Percentiles rank a stretch among this genome's conserved stretches.
Evolutionary conservation across 116 monocot species (phyloP).

Genomic region (Zostera marina): DNA sequence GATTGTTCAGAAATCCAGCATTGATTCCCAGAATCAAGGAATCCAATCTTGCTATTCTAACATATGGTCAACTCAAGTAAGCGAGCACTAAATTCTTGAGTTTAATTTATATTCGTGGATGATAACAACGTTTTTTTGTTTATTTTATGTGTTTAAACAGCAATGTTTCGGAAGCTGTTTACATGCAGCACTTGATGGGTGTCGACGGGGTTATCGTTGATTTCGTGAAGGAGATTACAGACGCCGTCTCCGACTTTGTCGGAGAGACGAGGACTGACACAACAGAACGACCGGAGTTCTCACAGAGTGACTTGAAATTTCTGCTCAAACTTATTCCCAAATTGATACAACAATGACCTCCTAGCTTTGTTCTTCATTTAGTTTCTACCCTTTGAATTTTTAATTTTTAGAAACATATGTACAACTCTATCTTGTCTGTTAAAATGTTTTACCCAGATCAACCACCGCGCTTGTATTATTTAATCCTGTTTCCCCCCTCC

Average conservation of each 20-base stretch:
- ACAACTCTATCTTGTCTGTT: too few relatives aligned
- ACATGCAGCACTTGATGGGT: slow-evolving; percentile 89
- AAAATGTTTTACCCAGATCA: too few relatives aligned
- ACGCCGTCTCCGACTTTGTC: slow-evolving; percentile 33
- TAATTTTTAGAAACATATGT: too few relatives aligned
- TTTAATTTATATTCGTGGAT: too few relatives aligned
- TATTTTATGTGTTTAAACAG: too few relatives aligned
- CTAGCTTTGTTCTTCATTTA: neutral
- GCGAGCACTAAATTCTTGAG: too few relatives aligned
- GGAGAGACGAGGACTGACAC: neutral
- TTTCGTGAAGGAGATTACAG: slow-evolving; percentile 54
- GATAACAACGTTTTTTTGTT: too few relatives aligned
- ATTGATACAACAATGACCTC: slow-evolving; percentile 26
- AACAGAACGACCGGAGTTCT: slow-evolving; percentile 37
- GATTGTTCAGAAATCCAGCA: slow-evolving; percentile 43
- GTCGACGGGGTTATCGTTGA: slow-evolving; percentile 82
- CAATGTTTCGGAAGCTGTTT: slow-evolving; percentile 65
- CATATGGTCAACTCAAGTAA: slow-evolving; percentile 89
- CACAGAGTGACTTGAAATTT: slow-evolving; percentile 45
- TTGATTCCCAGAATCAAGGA: slow-evolving; percentile 48
- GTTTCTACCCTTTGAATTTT: too few relatives aligned
- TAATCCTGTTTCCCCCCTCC: too few relatives aligned
- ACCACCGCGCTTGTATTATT: too few relatives aligned
- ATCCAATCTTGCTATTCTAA: slow-evolving; percentile 46
- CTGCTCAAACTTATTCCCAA: slow-evolving; percentile 74